Evolutionary conservation across 176 grass and related monocot species (phyloP).

Genomic region (Carex myosuroides): DNA sequence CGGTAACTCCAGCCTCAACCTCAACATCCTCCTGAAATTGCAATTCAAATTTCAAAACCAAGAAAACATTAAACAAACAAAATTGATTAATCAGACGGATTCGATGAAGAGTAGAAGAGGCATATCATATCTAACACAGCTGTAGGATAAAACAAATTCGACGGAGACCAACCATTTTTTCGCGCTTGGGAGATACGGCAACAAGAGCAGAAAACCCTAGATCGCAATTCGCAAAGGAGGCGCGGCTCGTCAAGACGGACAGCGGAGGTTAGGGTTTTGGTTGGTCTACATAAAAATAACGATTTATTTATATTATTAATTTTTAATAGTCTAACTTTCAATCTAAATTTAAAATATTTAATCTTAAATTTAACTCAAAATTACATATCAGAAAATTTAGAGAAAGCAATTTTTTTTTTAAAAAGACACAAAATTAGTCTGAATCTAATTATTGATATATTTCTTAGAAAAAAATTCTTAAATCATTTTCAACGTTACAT

Average conservation of each 20-base stretch:
- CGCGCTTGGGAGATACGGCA: background rate
- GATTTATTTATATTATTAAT: too few relatives aligned
- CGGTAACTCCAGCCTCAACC: slow-evolving; percentile 38
- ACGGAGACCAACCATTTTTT: slow-evolving; percentile 3
- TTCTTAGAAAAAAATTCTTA: too few relatives aligned
- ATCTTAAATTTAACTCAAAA: too few relatives aligned
- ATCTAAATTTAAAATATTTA: too few relatives aligned
- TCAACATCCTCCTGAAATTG: slow-evolving; percentile 65
- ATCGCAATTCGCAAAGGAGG: background rate
- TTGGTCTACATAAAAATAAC: background rate
- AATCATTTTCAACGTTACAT: too few relatives aligned
- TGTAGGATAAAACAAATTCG: background rate
- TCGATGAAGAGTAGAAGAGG: background rate
- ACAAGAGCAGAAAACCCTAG: slow-evolving; percentile 6
- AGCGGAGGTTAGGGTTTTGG: slow-evolving; percentile 18
- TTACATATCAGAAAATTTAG: too few relatives aligned
- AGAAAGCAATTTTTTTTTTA: too few relatives aligned
- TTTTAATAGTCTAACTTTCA: too few relatives aligned
- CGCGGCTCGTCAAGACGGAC: background rate
- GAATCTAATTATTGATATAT: too few relatives aligned
- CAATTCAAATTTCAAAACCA: background rate
- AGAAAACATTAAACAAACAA: background rate
- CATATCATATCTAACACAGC: background rate
- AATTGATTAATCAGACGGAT: background rate
- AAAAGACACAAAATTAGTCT: too few relatives aligned